A percentile compares a stretch with the other conserved stretches of the same genome.
phyloP scores from a whole-genome alignment of 2,329 filamentous ascomycete species.

The Colletotrichum siamense region DNA sequence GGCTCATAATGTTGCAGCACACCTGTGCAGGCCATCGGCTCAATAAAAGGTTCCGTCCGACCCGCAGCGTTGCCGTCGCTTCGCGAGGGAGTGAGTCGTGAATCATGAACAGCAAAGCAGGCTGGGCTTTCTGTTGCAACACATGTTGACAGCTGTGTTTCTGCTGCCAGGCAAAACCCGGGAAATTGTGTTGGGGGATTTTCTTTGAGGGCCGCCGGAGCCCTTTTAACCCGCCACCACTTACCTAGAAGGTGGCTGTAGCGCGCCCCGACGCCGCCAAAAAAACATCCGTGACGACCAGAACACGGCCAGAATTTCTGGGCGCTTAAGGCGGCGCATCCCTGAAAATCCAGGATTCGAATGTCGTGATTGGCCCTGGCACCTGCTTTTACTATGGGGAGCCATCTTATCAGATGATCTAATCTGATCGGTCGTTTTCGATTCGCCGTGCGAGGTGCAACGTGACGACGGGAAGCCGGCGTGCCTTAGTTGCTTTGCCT shows the following conservation, averaged over 20 bases:
- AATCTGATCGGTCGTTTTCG: conserved; percentile 11
- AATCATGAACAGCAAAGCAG: not conserved
- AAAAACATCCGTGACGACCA: not conserved
- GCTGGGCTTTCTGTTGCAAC: not conserved
- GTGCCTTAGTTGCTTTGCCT: not conserved
- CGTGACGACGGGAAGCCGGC: not conserved
- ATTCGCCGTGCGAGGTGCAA: not conserved
- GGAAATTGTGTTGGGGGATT: not conserved
- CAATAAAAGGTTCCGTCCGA: not conserved
- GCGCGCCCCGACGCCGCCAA: not conserved
- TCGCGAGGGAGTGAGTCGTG: not conserved
- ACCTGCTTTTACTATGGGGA: not conserved
- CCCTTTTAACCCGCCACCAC: not conserved
- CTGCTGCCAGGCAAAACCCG: not conserved
- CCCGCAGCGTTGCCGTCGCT: not conserved
- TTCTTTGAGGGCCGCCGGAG: not conserved
- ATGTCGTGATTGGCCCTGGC: not conserved
- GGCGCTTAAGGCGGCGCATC: conserved; percentile 3
- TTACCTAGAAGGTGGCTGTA: not conserved
- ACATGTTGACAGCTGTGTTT: not conserved
- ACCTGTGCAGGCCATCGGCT: not conserved
- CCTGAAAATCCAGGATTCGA: not conserved
- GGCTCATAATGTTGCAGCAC: not conserved
- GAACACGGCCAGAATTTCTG: not conserved
- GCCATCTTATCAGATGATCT: conserved; percentile 23